phyloP scores from a whole-genome alignment of 2,329 filamentous ascomycete genomes.

The Aphanocladium album region DNA sequence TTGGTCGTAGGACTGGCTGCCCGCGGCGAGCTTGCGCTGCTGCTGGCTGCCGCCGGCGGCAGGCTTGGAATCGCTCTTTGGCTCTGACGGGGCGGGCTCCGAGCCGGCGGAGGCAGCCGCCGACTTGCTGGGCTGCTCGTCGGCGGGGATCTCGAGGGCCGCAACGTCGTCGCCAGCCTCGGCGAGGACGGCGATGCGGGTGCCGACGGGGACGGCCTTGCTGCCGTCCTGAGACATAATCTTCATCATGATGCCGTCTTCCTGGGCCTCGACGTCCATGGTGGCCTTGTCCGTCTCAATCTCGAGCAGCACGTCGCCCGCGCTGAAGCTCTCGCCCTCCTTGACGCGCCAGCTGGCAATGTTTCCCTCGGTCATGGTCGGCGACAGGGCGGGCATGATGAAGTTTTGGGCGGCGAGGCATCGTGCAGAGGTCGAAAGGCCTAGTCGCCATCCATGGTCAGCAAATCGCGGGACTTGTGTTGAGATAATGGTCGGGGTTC shows the following conservation, averaged over 20 bases:
- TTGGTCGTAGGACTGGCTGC: conserved; percentile 54
- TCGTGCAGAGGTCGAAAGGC: conserved; percentile 57
- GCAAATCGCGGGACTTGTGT: conserved; percentile 5
- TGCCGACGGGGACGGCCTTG: conserved; percentile 73
- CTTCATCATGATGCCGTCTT: conserved; percentile 81
- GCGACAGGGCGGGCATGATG: conserved; percentile 85
- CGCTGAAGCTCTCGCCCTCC: conserved; percentile 76
- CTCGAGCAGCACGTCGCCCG: conserved; percentile 83
- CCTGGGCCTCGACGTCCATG: conserved; percentile 92
- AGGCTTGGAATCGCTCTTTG: conserved; percentile 28
- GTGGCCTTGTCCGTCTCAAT: conserved; percentile 93
- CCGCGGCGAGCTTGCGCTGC: conserved; percentile 30
- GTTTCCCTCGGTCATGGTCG: conserved; percentile 91
- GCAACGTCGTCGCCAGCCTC: conserved; percentile 76
- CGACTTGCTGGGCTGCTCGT: conserved; percentile 47
- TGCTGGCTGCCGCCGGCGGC: conserved; percentile 21
- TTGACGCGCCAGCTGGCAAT: conserved; percentile 82
- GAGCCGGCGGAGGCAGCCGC: conserved; percentile 21
- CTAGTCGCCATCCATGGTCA: conserved; percentile 34
- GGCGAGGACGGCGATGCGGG: conserved; percentile 76
- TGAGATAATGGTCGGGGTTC: neutral
- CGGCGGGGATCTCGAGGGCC: conserved; percentile 68
- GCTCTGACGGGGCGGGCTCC: conserved; percentile 15
- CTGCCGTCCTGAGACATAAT: conserved; percentile 68
- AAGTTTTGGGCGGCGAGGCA: conserved; percentile 76